Conservation (phyloP, 495 filamentous ascomycete genomes). For the Hypoxylon lenormandii region DNA sequence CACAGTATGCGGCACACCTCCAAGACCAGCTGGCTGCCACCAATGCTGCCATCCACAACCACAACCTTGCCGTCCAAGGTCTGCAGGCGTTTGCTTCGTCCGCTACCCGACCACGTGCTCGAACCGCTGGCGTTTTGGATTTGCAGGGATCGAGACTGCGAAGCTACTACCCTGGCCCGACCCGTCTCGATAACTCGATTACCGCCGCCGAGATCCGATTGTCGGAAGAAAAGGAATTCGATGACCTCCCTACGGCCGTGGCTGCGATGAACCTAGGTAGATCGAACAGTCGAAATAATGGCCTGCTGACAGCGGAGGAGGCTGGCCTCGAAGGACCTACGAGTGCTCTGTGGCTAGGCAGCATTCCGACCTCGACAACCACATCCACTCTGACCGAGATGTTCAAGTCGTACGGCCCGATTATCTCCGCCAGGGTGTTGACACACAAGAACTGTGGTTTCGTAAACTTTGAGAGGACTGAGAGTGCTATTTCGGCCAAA, state of each 20-base stretch:
- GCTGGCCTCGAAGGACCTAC: slow-evolving; percentile 88
- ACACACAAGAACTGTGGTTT: slow-evolving; percentile 99
- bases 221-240: slow-evolving; percentile 78
- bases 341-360: slow-evolving; percentile 94
- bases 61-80: slow-evolving; percentile 92
- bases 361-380: slow-evolving; percentile 96
- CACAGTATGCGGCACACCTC: slow-evolving; percentile 71
- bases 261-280: slow-evolving; percentile 79
- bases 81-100: slow-evolving; percentile 73
- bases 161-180: slow-evolving; percentile 83
- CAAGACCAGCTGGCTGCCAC: slow-evolving; percentile 76
- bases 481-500: slow-evolving; percentile 90
- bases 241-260: slow-evolving; percentile 75
- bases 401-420: slow-evolving; percentile 88
- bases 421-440: slow-evolving; percentile 90
- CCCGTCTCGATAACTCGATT: slow-evolving; percentile 85
- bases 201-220: slow-evolving; percentile 81
- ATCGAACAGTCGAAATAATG: slow-evolving; percentile 69
- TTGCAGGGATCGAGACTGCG: slow-evolving; percentile 74
- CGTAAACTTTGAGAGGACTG: slow-evolving; percentile 91
- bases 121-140: slow-evolving; percentile 87
- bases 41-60: slow-evolving; percentile 89
- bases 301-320: slow-evolving; percentile 72
- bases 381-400: slow-evolving; percentile 91
- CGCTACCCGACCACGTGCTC: slow-evolving; percentile 82